Conservation (phyloP, 805 yeast genomes). For the Zygotorulaspora danielsina region DNA sequence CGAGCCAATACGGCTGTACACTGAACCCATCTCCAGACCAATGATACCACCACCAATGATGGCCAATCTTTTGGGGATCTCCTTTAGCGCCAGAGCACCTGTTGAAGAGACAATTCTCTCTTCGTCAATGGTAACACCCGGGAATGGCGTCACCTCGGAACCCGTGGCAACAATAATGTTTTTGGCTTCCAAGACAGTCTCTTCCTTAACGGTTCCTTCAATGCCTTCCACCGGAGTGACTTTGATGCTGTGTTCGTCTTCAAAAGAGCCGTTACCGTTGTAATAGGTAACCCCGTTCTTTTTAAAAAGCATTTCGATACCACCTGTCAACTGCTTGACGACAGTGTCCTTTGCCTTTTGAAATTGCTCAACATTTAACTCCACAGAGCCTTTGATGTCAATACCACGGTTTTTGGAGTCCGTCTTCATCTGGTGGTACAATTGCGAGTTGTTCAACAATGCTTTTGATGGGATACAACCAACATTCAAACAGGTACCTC, state of each 20-base stretch:
- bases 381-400: slow-evolving; percentile 65
- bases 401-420: slow-evolving; percentile 89
- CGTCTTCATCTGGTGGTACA: slow-evolving; percentile 81
- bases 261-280: slow-evolving; percentile 89
- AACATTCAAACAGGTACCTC: slow-evolving; percentile 98
- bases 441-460: slow-evolving; percentile 86
- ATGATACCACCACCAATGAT: slow-evolving; percentile 99
- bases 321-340: slow-evolving; percentile 85
- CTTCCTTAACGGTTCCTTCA: slow-evolving; percentile 62
- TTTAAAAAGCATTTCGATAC: slow-evolving; percentile 92
- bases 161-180: slow-evolving; percentile 96
- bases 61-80: slow-evolving; percentile 86
- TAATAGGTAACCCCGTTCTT: slow-evolving; percentile 91
- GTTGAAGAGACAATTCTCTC: slow-evolving; percentile 96
- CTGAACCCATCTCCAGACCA: slow-evolving; percentile 99
- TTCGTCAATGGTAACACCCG: slow-evolving; percentile 94
- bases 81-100: slow-evolving; percentile 79
- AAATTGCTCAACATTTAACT: slow-evolving; percentile 69
- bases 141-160: slow-evolving; percentile 97
- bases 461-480: slow-evolving; percentile 99
- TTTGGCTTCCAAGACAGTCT: slow-evolving; percentile 67
- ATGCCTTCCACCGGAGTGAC: slow-evolving; percentile 86
- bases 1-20: slow-evolving; percentile 90
- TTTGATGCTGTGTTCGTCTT: slow-evolving; percentile 69
- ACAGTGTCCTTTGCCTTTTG: slow-evolving; percentile 90